Base-by-base conservation (phyloP, 108 stramenopile species). In the Nitzschia sp. region DNA sequence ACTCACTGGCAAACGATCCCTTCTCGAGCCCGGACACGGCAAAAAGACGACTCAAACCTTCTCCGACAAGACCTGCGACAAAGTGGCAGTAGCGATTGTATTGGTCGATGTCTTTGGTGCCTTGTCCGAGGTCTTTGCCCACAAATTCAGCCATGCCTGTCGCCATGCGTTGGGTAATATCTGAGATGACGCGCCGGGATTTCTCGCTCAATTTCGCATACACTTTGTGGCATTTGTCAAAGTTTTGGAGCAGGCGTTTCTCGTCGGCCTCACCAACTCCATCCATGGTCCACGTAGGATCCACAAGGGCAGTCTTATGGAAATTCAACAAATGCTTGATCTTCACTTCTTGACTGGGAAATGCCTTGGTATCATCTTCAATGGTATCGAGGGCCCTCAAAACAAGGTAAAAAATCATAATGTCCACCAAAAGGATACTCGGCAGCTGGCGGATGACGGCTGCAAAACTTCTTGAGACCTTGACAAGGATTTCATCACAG, bases 1-100 rank as follows among this genome's bases (percentile, higher is more conserved):
- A 30, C 67, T 85, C 83, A 29, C 63, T 64, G 26, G 80, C 86
- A 26, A 96, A 63, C n/a, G 79, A 68, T 3, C 75, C 63, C 45
- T 77, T 59, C 75, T 95, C 95, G 65, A 94, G 65, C 26, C 94
- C 94, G 6, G 89, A 85, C 1, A 77, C 82, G 11, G 87, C 86
- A 71, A 99, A 99, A 55, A 99, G 83, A 57, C 97, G 91, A 56
- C 93, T 93, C 21, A 98, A 81, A 29, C 99, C 99, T 72, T 99
- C 97, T 4, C 94, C 99, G 2, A 99, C 99, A 23, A 98, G 82
- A 30, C 99, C 99, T 11, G 99, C 97, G 8, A 98, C 97, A 60
- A 91, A 97, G 74, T 99, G 99, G 69, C 99, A 99, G 75, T 99
- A 99, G 19, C 89, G 76, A 73, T 98, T 92, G 80, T 99, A 99